Base-by-base conservation (phyloP, 768 basidiomycete genomes). In the Pulveroboletus frians region DNA sequence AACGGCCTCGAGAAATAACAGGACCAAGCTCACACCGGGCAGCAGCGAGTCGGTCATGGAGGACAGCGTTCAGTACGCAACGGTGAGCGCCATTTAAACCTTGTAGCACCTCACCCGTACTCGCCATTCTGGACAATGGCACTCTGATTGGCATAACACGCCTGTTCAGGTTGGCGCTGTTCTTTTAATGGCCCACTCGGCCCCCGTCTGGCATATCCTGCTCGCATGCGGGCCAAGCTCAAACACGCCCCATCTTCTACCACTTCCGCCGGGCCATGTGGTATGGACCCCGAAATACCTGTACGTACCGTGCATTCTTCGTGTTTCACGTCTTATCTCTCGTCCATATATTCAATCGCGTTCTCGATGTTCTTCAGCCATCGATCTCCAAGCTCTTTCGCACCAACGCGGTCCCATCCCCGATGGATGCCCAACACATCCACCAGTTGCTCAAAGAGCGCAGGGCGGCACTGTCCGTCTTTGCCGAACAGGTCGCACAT, bases 1-100 rank as follows among this genome's bases (percentile, higher is more conserved):
- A 54, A 63, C 35, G 29, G 66, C 67, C 38, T 58, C 47, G 49
- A 69, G 37, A 67, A 67, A 51, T 58, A 67, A 67, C 63, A 67
- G 6, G 39, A 61, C 51, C 66, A 67, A 67, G 69, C 55, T 59
- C 48, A 65, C 56, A 5, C 54, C 36, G 5, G 32, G 18, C 50
- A 17, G 18, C 15, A 31, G 17, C 20, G 9, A 36, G 40, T 49
- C 23, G 10, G 43, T 7, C 59, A 61, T 60, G 59, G 38, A 23
- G 37, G n/a, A n/a, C 1, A 26, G 23, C 2, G 23, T 26, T n/a
- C n/a, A n/a, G n/a, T n/a, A n/a, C n/a, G n/a, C n/a, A n/a, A n/a
- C n/a, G n/a, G n/a, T n/a, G n/a, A n/a, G 26, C 11, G 50, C 27
- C 48, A 32, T 26, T 43, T 31, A 31, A 43, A 46, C 21, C n/a